Conservation (phyloP, 129 eudicot species). For the Saussurea involucrata region DNA sequence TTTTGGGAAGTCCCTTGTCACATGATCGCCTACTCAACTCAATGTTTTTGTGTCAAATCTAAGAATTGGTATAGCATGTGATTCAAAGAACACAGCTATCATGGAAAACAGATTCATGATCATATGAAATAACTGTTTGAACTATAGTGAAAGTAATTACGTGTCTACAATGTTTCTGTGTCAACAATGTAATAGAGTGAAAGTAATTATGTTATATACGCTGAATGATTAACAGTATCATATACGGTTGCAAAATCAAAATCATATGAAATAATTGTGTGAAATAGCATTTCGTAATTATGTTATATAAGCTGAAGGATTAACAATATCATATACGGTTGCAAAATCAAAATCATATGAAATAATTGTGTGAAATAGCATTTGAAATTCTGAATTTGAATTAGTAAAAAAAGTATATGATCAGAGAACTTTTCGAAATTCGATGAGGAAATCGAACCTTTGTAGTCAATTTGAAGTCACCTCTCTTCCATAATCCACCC, state of each 20-base stretch:
- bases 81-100: not conserved
- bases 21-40: not conserved
- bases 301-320: not conserved
- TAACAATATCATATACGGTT: not conserved
- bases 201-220: not conserved
- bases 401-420: not conserved
- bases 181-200: not conserved
- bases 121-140: not conserved
- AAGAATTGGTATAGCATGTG: not conserved
- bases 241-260: not conserved
- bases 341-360: not conserved
- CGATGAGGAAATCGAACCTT: slow-evolving; percentile 36
- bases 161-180: not conserved
- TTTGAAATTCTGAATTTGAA: not conserved
- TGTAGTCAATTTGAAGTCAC: slow-evolving; percentile 54
- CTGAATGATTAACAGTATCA: not conserved
- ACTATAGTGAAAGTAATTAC: not conserved
- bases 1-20: not conserved
- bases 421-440: not conserved
- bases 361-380: not conserved
- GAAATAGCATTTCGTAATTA: not conserved
- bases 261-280: not conserved
- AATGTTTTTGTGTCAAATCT: not conserved
- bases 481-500: slow-evolving; percentile 55
- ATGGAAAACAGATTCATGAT: not conserved